Evolutionary conservation across 2,329 filamentous ascomycete genomes (phyloP).

Genomic region (Trichoderma pleuroti): DNA sequence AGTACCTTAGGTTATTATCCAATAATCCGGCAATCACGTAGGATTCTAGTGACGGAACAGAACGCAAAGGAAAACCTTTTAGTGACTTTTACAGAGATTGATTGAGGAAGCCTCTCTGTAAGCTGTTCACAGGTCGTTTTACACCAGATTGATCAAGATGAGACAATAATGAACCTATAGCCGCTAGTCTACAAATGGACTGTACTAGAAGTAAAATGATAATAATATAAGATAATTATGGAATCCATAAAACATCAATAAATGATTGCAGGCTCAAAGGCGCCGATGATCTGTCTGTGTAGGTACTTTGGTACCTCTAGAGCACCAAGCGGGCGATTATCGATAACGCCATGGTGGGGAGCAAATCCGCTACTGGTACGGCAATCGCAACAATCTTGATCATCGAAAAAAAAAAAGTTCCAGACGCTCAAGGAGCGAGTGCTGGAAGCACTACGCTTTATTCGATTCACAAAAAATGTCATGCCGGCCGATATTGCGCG

Average conservation of each 20-base stretch:
- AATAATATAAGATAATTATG: not conserved
- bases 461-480: slow-evolving; percentile 30
- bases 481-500: slow-evolving; percentile 35
- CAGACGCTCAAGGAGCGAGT: slow-evolving; percentile 13
- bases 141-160: not conserved
- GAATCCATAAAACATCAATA: not conserved
- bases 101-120: not conserved
- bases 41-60: not conserved
- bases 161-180: not conserved
- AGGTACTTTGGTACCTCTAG: not conserved
- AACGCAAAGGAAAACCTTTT: not conserved
- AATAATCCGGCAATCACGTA: not conserved
- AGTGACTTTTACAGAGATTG: not conserved
- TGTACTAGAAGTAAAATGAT: not conserved
- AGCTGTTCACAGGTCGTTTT: not conserved
- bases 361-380: not conserved
- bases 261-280: not conserved
- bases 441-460: slow-evolving; percentile 15
- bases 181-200: too few species aligned
- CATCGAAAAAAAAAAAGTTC: slow-evolving; percentile 5
- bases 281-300: not conserved
- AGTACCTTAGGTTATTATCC: not conserved
- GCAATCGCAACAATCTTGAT: slow-evolving; percentile 5
- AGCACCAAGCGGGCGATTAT: not conserved
- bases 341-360: slow-evolving; percentile 12